Evolutionary conservation across 192 early-diverging fungal genomes (phyloP).

Genomic region (Irineochytrium annulatum): DNA sequence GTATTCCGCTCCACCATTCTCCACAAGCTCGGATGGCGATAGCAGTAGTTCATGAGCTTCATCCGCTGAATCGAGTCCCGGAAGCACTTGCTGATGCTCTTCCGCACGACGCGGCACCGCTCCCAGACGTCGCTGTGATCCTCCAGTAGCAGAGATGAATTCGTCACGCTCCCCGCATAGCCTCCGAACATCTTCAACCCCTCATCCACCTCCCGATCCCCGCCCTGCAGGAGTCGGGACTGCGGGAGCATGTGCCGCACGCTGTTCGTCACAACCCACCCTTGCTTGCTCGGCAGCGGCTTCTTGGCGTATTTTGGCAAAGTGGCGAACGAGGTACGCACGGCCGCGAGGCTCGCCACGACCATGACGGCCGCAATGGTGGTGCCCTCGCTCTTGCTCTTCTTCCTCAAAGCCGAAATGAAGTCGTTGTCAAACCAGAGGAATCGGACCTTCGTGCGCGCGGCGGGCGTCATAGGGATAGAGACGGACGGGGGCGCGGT

Average conservation of each 20-base stretch:
- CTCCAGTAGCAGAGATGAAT: conserved; percentile 16
- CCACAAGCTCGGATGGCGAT: conserved; percentile 33
- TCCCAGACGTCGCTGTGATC: conserved; percentile 35
- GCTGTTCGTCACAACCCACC: conserved; percentile 43
- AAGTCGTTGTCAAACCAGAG: conserved; percentile 27
- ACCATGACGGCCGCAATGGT: conserved; percentile 37
- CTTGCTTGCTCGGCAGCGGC: conserved; percentile 30
- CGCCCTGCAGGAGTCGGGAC: conserved; percentile 36
- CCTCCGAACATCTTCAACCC: conserved; percentile 37
- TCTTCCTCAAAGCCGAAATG: conserved; percentile 15
- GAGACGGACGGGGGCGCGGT: not conserved
- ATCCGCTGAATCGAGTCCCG: conserved; percentile 29
- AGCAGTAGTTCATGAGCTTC: conserved; percentile 38
- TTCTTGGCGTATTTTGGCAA: conserved; percentile 12
- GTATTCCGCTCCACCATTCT: conserved; percentile 26
- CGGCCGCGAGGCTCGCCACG: conserved; percentile 37
- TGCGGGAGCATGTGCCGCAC: conserved; percentile 36
- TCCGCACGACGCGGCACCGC: conserved; percentile 31
- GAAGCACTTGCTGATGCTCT: conserved; percentile 13
- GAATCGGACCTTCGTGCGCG: conserved; percentile 15
- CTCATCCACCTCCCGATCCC: conserved; percentile 37
- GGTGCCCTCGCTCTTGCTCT: conserved; percentile 26
- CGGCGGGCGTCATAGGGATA: not conserved
- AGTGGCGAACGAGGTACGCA: conserved; percentile 19
- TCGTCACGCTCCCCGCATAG: conserved; percentile 37